These are phyloP conservation scores for Penicillium cataractarum DNA, from an alignment of 495 filamentous ascomycete genomes.

Conservation along the genomic window DNA sequence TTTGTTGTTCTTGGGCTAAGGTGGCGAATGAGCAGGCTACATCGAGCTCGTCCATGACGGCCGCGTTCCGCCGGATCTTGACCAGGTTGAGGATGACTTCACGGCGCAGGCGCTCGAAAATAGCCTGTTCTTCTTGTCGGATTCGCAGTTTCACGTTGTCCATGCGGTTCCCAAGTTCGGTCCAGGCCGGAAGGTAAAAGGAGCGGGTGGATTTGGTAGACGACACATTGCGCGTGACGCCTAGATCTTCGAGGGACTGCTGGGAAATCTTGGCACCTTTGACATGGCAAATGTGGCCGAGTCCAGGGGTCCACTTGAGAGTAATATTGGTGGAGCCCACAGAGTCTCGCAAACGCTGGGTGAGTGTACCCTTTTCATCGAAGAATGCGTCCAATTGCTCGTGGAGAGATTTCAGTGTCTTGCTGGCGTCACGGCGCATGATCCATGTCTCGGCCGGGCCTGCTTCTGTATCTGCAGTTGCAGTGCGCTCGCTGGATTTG, in stretches of 20 bases:
- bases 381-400: slow-evolving; percentile 59
- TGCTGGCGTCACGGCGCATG: slow-evolving; percentile 76
- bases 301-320: slow-evolving; percentile 78
- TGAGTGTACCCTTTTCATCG: slow-evolving; percentile 61
- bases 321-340: slow-evolving; percentile 65
- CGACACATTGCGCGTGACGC: slow-evolving; percentile 63
- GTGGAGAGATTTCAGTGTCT: slow-evolving; percentile 67
- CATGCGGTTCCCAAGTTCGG: slow-evolving; percentile 70
- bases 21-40: slow-evolving; percentile 81
- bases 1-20: slow-evolving; percentile 71
- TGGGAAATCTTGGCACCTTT: slow-evolving; percentile 74
- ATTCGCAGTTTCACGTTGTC: slow-evolving; percentile 76
- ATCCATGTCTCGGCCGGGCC: slow-evolving; percentile 71
- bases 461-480: slow-evolving; percentile 34
- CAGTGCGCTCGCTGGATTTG: slow-evolving; percentile 35
- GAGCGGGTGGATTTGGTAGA: slow-evolving; percentile 83
- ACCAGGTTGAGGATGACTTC: slow-evolving; percentile 77
- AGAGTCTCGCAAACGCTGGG: slow-evolving; percentile 58
- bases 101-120: slow-evolving; percentile 72
- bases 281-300: slow-evolving; percentile 89
- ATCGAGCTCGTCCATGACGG: slow-evolving; percentile 89
- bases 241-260: slow-evolving; percentile 42
- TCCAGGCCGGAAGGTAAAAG: slow-evolving; percentile 86
- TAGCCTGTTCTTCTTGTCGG: slow-evolving; percentile 73
- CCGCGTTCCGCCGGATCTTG: slow-evolving; percentile 82